phyloP scores from a whole-genome alignment of 2,329 filamentous ascomycete genomes.

The Nannizzia gypsea region DNA sequence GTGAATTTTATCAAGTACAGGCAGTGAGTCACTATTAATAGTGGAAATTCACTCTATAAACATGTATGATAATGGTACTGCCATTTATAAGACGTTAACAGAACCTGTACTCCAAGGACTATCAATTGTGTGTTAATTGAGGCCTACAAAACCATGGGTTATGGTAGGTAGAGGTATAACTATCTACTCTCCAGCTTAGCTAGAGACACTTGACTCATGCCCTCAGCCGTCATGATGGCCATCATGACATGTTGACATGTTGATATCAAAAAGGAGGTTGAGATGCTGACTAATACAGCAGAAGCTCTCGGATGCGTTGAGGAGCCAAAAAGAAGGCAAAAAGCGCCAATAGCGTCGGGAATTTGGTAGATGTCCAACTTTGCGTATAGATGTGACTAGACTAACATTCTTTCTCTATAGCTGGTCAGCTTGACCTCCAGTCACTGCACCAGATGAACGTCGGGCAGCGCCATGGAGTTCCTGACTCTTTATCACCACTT shows the following conservation, averaged over 20 bases:
- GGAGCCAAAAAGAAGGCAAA: not conserved
- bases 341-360: not conserved
- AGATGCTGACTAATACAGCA: not conserved
- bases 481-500: constrained; percentile 70
- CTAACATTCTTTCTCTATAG: not conserved
- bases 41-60: not conserved
- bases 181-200: not conserved
- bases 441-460: constrained; percentile 67
- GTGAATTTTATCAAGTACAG: not conserved
- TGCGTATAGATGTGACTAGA: not conserved
- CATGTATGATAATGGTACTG: not conserved
- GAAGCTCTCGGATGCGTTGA: not conserved
- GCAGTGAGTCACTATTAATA: not conserved
- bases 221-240: not conserved
- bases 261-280: not conserved
- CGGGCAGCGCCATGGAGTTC: constrained; percentile 73
- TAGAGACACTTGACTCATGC: too few relatives aligned
- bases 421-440: constrained; percentile 36
- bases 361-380: not conserved
- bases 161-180: too few relatives aligned
- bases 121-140: not conserved
- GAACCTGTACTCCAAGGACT: not conserved
- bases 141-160: not conserved
- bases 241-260: not conserved
- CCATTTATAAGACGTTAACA: not conserved